Evolutionary conservation across 257 asterid species (phyloP).

Genomic region (Oldenlandia corymbosa): DNA sequence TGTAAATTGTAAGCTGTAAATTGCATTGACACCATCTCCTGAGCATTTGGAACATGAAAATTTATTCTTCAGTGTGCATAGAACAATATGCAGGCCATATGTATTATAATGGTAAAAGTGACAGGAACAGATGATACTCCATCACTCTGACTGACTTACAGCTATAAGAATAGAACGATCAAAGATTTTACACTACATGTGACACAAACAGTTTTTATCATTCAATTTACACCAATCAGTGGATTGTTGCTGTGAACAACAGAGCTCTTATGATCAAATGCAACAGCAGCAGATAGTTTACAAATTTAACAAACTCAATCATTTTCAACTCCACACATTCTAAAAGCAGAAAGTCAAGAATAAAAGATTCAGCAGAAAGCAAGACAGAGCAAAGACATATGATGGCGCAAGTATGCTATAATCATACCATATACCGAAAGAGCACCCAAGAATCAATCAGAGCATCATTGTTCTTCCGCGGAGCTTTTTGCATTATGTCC

Average conservation of each 20-base stretch:
- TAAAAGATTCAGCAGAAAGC: neutral
- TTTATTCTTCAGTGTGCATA: neutral
- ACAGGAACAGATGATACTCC: neutral
- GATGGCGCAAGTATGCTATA: neutral
- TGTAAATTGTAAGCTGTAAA: neutral
- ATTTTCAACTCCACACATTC: neutral
- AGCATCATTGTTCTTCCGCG: constrained; percentile 69
- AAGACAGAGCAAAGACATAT: neutral
- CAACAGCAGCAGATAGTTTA: neutral
- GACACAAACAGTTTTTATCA: neutral
- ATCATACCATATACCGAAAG: constrained; percentile 72
- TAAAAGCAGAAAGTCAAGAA: neutral
- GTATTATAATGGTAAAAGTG: neutral
- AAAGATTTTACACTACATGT: neutral
- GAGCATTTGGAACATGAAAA: too few relatives aligned
- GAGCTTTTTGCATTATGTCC: constrained; percentile 83
- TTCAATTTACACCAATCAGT: neutral
- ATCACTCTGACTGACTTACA: neutral
- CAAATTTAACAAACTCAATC: neutral
- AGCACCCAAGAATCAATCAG: constrained; percentile 75
- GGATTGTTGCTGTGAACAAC: neutral
- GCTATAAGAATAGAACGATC: neutral
- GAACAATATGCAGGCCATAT: too few relatives aligned
- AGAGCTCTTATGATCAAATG: too few relatives aligned
- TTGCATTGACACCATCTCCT: neutral